A percentile compares a stretch with the other conserved stretches of the same genome.
Conservation (phyloP, 257 asterid genomes). For the Solanum sitiens region DNA sequence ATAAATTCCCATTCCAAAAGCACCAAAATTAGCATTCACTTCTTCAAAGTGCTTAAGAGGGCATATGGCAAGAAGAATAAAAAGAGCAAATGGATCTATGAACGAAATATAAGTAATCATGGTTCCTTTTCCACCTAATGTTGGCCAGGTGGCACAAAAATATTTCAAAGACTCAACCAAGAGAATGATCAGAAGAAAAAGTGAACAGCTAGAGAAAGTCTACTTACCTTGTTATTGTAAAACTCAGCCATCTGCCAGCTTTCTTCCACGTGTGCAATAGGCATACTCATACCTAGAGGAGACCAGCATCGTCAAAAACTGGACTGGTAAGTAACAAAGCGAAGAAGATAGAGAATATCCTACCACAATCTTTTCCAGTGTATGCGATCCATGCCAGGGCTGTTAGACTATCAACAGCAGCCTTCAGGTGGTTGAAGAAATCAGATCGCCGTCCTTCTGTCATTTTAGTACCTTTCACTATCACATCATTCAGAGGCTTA, state of each 20-base stretch:
- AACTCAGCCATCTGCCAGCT: constrained; percentile 99
- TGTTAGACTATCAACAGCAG: constrained; percentile 79
- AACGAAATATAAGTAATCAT: not conserved
- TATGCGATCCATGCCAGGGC: constrained; percentile 94
- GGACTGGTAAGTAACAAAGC: not conserved
- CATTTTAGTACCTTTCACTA: constrained; percentile 55
- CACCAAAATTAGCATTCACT: not conserved
- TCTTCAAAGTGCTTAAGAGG: not conserved
- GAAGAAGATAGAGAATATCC: not conserved
- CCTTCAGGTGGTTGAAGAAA: constrained; percentile 76
- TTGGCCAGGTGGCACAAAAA: not conserved
- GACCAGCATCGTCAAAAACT: not conserved
- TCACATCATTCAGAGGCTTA: constrained; percentile 77
- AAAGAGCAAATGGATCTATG: not conserved
- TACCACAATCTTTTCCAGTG: constrained; percentile 91
- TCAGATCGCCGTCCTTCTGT: constrained; percentile 82
- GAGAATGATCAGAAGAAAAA: not conserved
- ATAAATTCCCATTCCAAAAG: not conserved
- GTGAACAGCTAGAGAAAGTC: not conserved
- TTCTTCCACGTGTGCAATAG: constrained; percentile 94
- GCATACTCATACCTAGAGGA: constrained; percentile 88
- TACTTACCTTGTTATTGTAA: constrained; percentile 72
- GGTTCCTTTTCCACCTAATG: not conserved
- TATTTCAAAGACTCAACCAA: not conserved
- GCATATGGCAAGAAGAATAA: not conserved